These are phyloP conservation scores for Botrytis byssoidea DNA, from an alignment of 2,329 filamentous ascomycete genomes.

Conservation along the genomic window DNA sequence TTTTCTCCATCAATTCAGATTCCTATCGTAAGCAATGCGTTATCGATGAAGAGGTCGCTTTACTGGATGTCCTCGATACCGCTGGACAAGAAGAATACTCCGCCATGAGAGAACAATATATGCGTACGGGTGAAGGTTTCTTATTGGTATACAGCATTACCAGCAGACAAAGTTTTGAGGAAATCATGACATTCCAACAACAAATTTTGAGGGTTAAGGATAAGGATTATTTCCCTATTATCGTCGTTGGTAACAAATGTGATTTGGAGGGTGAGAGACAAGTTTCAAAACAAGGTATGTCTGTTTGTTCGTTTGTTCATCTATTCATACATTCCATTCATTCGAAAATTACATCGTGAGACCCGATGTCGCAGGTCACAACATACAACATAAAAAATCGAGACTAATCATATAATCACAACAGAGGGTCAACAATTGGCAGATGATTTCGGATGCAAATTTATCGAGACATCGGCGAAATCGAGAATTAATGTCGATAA, in stretches of 20 bases:
- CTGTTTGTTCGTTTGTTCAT: background rate
- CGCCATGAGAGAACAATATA: slow-evolving; percentile 99
- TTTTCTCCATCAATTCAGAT: slow-evolving; percentile 54
- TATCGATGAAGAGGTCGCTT: slow-evolving; percentile 95
- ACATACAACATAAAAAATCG: background rate
- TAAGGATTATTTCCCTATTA: slow-evolving; percentile 99
- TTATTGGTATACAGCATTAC: slow-evolving; percentile 98
- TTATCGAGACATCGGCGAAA: slow-evolving; percentile 98
- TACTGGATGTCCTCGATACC: slow-evolving; percentile 97
- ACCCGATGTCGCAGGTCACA: background rate
- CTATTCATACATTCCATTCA: background rate
- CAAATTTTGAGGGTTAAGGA: slow-evolving; percentile 98
- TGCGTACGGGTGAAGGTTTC: slow-evolving; percentile 98
- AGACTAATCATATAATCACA: background rate
- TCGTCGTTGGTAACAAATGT: slow-evolving; percentile 98
- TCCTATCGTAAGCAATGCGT: slow-evolving; percentile 99
- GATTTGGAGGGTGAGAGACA: slow-evolving; percentile 92
- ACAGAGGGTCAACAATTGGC: slow-evolving; percentile 88
- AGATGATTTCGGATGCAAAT: slow-evolving; percentile 88
- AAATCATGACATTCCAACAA: slow-evolving; percentile 98
- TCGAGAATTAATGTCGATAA: slow-evolving; percentile 98
- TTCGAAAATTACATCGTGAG: slow-evolving; percentile 26
- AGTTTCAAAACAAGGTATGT: slow-evolving; percentile 84
- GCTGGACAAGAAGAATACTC: slow-evolving; percentile 99
- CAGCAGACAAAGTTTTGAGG: slow-evolving; percentile 94